Evolutionary conservation across 1,284 basidiomycete species (phyloP), one percentile per base, ranked within the genome.

Genomic region (Sphagnurus paluster): DNA sequence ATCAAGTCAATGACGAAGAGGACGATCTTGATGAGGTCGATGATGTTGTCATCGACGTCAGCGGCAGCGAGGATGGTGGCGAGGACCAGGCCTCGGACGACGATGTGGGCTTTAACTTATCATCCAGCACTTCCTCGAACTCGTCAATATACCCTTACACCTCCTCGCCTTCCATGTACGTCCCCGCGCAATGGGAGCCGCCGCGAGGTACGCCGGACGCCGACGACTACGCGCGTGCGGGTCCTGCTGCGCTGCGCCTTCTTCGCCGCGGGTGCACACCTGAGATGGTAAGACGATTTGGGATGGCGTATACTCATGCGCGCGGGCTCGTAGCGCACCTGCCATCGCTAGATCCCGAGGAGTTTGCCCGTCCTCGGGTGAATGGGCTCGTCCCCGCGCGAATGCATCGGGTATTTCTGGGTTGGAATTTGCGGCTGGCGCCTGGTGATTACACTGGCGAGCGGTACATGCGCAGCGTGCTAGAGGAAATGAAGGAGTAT

Each of bases 401-500:
- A 37, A 48, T 59, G 42, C 55, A 65, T 56, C 63, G 72, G 24
- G 56, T 85, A 8, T 80, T 71, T 53, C 68, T 87, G 7, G 85
- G 84, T 4, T 87, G 81, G 81, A 87, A 86, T 54, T 73, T 87
- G 45, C 55, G 62, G 17, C 60, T 79, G 36, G 69, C 69, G 23
- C 66, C 64, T 4, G 68, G 70, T 38, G 82, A 84, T 56, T 60
- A 65, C 9, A 69, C 69, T 24, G 84, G 83, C 25, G 71, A 76
- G 32, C 50, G 55, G 28, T 87, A 70, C 58, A 76, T 87, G 61
- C 65, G 64, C 11, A 68, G 70, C 56, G 60, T 79, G 28, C 53
- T 76, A 30, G 60, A 64, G 5, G 80, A 84, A 48, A 74, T 84
- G 55, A 63, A 59, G 38, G 60, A 62, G 9, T 64, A 71, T 26